phyloP scores from a whole-genome alignment of 1,139 yeast genomes.

The Nakaseomyces uthaithaninus region DNA sequence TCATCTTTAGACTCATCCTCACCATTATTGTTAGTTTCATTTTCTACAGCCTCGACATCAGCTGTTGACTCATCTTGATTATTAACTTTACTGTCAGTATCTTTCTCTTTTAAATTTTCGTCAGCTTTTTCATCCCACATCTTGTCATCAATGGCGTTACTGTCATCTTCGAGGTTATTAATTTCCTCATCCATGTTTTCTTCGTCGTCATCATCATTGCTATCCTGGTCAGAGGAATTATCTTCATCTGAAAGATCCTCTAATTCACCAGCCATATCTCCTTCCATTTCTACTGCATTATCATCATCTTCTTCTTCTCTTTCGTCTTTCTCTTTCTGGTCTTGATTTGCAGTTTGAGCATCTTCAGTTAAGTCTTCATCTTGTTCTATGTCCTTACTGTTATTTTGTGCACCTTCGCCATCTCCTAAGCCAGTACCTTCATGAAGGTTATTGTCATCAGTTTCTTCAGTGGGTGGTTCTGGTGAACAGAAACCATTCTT shows the following conservation, averaged over 20 bases:
- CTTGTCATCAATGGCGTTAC: conserved; percentile 92
- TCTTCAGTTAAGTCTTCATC: conserved; percentile 87
- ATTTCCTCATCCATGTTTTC: conserved; percentile 80
- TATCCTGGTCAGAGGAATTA: conserved; percentile 49
- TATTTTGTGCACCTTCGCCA: conserved; percentile 80
- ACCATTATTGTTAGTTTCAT: conserved; percentile 35
- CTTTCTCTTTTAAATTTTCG: conserved; percentile 64
- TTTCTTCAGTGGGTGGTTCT: conserved; percentile 62
- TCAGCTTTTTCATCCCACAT: conserved; percentile 97
- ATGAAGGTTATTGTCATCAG: conserved; percentile 54
- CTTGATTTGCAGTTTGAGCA: conserved; percentile 78
- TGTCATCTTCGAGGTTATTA: conserved; percentile 89
- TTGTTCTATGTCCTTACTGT: conserved; percentile 80
- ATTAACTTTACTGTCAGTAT: conserved; percentile 59
- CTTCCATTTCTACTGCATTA: conserved; percentile 88
- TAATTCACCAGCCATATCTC: conserved; percentile 91
- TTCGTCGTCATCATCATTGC: conserved; percentile 42
- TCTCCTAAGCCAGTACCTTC: conserved; percentile 97
- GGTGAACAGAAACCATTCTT: conserved; percentile 94
- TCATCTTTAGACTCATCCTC: conserved; percentile 31
- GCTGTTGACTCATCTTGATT: conserved; percentile 44
- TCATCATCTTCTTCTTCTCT: conserved; percentile 52
- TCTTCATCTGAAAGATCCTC: conserved; percentile 75
- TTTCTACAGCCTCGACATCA: conserved; percentile 57
- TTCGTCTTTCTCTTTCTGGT: conserved; percentile 56